Evolutionary conservation across 2,329 filamentous ascomycete species (phyloP).

Genomic region (Ascomycota sp.): DNA sequence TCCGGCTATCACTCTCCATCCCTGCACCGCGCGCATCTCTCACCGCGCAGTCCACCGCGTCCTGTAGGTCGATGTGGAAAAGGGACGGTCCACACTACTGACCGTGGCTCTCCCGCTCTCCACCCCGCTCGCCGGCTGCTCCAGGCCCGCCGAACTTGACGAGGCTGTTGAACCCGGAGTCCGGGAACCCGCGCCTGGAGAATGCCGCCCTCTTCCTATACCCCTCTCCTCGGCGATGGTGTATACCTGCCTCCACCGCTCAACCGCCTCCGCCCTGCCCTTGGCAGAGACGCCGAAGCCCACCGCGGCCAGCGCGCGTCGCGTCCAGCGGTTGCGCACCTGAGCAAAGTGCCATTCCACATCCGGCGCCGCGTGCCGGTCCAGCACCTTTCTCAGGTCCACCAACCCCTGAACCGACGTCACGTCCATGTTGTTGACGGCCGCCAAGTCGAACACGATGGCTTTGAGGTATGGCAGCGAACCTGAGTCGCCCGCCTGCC

Average conservation of each 20-base stretch:
- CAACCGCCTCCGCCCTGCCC: slow-evolving; percentile 8
- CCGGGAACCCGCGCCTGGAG: no score
- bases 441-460: slow-evolving; percentile 35
- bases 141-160: background rate
- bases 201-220: slow-evolving; percentile 4
- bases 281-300: slow-evolving; percentile 30
- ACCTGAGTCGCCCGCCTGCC: slow-evolving; percentile 7
- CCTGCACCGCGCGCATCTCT: slow-evolving; percentile 7
- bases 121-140: no score
- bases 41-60: slow-evolving; percentile 18
- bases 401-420: slow-evolving; percentile 36
- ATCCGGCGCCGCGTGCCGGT: slow-evolving; percentile 28
- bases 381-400: slow-evolving; percentile 32
- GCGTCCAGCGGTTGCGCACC: slow-evolving; percentile 34
- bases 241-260: slow-evolving; percentile 14
- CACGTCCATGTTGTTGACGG: slow-evolving; percentile 35
- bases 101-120: slow-evolving; percentile 10
- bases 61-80: slow-evolving; percentile 24
- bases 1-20: background rate
- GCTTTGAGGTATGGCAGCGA: slow-evolving; percentile 27
- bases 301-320: slow-evolving; percentile 30
- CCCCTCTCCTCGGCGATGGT: slow-evolving; percentile 10
- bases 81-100: slow-evolving; percentile 21
- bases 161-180: no score
- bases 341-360: slow-evolving; percentile 34